phyloP scores from a whole-genome alignment of 306 rosid species.

The Rubus idaeus region DNA sequence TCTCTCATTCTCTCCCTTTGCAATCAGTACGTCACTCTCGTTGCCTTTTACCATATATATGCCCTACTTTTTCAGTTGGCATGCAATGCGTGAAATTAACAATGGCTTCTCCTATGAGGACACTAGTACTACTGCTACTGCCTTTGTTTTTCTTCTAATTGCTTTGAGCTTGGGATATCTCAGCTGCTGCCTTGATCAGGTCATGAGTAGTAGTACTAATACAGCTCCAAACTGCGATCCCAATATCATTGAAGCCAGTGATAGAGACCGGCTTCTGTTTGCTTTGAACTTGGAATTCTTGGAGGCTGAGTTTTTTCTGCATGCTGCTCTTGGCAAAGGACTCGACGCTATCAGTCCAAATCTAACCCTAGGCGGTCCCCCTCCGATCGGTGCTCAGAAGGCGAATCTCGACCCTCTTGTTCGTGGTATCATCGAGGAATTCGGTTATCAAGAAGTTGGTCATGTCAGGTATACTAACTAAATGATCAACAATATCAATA shows the following conservation, averaged over 20 bases:
- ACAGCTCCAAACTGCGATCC: not conserved
- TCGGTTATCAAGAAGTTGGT: slow-evolving; percentile 31
- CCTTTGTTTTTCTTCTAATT: slow-evolving; percentile 3
- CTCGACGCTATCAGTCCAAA: slow-evolving; percentile 12
- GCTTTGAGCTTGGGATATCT: slow-evolving; percentile 1
- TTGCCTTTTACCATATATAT: not conserved
- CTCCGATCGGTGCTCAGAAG: slow-evolving; percentile 25
- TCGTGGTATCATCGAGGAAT: slow-evolving; percentile 16
- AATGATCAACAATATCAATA: not conserved
- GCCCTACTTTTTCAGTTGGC: not conserved
- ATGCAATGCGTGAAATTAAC: not conserved
- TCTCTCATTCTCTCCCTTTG: too few relatives aligned
- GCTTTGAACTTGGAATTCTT: slow-evolving; percentile 36
- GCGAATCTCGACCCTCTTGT: slow-evolving; percentile 31
- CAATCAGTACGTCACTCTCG: not conserved
- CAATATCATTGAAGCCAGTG: slow-evolving; percentile 11
- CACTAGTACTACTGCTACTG: not conserved
- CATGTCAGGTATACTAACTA: slow-evolving; percentile 23
- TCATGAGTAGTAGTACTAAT: not conserved
- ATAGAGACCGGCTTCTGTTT: slow-evolving; percentile 21
- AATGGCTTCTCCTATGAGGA: not conserved
- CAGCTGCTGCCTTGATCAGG: not conserved
- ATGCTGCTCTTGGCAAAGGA: slow-evolving; percentile 25
- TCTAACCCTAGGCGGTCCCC: slow-evolving; percentile 16
- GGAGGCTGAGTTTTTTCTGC: slow-evolving; percentile 24